Percentiles rank a stretch among this genome's conserved stretches.
Evolutionary conservation across 257 asterid species (phyloP).

Genomic region (Solanum clarkiae): DNA sequence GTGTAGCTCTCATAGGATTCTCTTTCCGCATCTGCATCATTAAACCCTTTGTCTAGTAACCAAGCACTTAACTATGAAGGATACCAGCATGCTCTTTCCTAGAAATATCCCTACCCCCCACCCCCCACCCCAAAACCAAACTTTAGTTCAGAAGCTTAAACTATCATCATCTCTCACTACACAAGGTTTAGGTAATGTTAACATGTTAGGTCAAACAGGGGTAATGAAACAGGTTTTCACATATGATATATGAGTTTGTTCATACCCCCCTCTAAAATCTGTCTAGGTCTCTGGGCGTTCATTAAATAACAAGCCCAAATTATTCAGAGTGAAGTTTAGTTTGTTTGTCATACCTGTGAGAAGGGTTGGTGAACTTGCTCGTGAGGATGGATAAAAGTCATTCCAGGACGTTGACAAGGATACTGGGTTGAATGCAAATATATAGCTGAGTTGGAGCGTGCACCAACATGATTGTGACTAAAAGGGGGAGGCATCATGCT

Average conservation of each 20-base stretch:
- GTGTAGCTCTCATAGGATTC: neutral
- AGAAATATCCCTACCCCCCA: neutral
- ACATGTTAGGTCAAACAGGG: neutral
- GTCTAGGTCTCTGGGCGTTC: neutral
- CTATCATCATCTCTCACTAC: neutral
- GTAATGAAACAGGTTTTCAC: neutral
- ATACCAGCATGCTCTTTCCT: neutral
- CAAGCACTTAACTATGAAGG: neutral
- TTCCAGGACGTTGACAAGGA: conserved; percentile 78
- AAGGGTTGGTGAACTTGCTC: conserved; percentile 76
- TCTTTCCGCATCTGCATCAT: neutral
- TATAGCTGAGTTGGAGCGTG: conserved; percentile 46
- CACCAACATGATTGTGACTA: conserved; percentile 53
- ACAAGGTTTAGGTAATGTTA: neutral
- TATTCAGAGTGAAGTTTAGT: neutral
- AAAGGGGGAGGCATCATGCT: conserved; percentile 64
- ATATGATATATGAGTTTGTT: neutral
- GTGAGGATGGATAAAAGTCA: conserved; percentile 65
- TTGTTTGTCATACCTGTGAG: conserved; percentile 51
- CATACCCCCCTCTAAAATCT: neutral
- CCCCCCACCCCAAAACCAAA: neutral
- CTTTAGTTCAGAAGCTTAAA: neutral
- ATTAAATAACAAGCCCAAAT: neutral
- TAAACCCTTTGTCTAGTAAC: neutral
- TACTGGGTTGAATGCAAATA: conserved; percentile 71